Evolutionary conservation across 2,329 filamentous ascomycete species (phyloP), one percentile per base, ranked within the genome.

Genomic region (Talaromyces funiculosus): DNA sequence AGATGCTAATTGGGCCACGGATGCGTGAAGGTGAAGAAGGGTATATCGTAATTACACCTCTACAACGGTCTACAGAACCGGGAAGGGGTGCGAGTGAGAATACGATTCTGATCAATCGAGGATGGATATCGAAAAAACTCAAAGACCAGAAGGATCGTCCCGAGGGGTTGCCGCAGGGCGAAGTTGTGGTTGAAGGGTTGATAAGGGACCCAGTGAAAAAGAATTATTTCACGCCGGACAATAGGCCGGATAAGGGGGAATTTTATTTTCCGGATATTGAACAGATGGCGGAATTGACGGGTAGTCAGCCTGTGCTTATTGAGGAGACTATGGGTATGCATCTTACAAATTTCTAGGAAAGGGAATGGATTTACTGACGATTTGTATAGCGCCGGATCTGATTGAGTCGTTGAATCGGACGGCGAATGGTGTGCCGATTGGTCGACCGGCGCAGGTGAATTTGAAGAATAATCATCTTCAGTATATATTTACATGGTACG

Each of bases 401-500:
- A 78, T 97, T 68, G 84, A 85, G 66, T 82, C 87, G 64, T 87
- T 91, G 71, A 86, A 92, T 68, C 85, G 91, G 70, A 84, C 90
- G 71, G 82, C 83, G 14, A 89, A 88, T 68, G 94, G 94, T 29
- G 87, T 97, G 62, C 94, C 94, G 1, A 93, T 97, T 71, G 94
- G 92, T 14, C 84, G 93, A 71, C 79, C 90, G 6, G 84, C 94
- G 4, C 91, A 96, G 77, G 92, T 99, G 63, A 96, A 95, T 73
- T 79, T 99, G 71, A 85, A 91, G 73, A 99, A 99, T 73, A 97
- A 96, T 77, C 94, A 99, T 76, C 87, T 90, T 65, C 94, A 97
- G 80, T 99, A 99, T 76, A 99, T 99, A 67, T 94, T 97, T 75
- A 99, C 94, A 66, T 99, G 94, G 94, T 97, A 85, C 71, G 86